Evolutionary conservation across 2,329 filamentous ascomycete species (phyloP).

Genomic region (Hypoxylon rubiginosum): DNA sequence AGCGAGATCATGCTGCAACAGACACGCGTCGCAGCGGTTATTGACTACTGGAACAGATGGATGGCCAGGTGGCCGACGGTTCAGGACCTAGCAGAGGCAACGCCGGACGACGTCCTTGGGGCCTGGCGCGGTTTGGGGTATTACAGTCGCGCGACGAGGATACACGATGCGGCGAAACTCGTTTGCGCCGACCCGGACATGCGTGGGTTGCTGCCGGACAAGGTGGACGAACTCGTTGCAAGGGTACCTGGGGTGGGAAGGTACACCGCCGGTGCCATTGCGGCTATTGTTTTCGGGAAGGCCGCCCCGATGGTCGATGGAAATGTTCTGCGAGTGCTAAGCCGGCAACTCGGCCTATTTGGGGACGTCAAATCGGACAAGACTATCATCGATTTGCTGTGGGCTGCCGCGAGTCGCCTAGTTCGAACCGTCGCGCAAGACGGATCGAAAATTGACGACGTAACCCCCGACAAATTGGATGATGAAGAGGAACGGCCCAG

Average conservation of each 20-base stretch:
- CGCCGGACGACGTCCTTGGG: constrained; percentile 67
- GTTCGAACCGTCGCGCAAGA: constrained; percentile 65
- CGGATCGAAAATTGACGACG: constrained; percentile 21
- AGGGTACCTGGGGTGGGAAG: constrained; percentile 71
- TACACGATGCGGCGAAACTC: constrained; percentile 68
- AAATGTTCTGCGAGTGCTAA: constrained; percentile 72
- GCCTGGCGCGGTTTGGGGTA: constrained; percentile 74
- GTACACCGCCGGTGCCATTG: constrained; percentile 74
- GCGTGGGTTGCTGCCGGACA: constrained; percentile 64
- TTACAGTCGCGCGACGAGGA: constrained; percentile 73
- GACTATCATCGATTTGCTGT: constrained; percentile 65
- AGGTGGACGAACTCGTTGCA: constrained; percentile 60
- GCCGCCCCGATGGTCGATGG: constrained; percentile 73
- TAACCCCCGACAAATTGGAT: constrained; percentile 9
- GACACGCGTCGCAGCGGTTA: constrained; percentile 72
- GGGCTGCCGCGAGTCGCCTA: constrained; percentile 69
- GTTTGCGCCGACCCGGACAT: constrained; percentile 60
- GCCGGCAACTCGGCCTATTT: constrained; percentile 69
- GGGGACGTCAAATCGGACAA: constrained; percentile 70
- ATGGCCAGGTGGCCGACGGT: constrained; percentile 72
- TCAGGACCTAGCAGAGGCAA: constrained; percentile 66
- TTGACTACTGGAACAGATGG: constrained; percentile 74
- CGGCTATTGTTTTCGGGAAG: constrained; percentile 72
- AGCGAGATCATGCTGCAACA: constrained; percentile 77
- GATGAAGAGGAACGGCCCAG: constrained; percentile 51